phyloP scores from a whole-genome alignment of 2,329 filamentous ascomycete genomes.

The Colletotrichum destructivum region DNA sequence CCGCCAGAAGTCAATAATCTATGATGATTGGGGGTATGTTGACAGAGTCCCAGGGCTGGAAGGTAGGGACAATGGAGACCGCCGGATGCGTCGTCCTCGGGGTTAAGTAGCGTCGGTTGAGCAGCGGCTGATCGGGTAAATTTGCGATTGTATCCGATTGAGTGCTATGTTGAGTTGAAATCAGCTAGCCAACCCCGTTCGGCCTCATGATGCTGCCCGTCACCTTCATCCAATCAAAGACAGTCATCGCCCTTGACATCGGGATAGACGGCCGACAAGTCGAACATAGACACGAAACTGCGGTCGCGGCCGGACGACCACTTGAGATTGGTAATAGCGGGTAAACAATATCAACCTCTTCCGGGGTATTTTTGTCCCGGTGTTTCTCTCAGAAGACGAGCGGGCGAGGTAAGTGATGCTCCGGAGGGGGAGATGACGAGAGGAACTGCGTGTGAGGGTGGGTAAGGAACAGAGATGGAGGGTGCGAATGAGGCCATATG shows the following conservation, averaged over 20 bases:
- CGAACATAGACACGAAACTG: not conserved
- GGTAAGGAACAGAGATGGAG: not conserved
- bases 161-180: not conserved
- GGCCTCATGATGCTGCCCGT: not conserved
- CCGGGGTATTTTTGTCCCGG: not conserved
- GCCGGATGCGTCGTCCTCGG: not conserved
- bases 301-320: not conserved
- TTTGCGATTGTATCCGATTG: not conserved
- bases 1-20: not conserved
- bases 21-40: no score
- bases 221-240: not conserved
- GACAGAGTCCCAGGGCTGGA: not conserved
- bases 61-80: not conserved
- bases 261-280: not conserved
- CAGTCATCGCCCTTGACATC: not conserved
- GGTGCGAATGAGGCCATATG: slow-evolving; percentile 11
- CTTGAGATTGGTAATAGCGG: not conserved
- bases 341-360: not conserved
- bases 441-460: not conserved
- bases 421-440: not conserved
- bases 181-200: no score
- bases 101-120: not conserved
- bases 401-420: not conserved
- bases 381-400: not conserved
- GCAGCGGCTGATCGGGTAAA: not conserved